Evolutionary conservation across 257 asterid species (phyloP).

Genomic region (Apocynum venetum): DNA sequence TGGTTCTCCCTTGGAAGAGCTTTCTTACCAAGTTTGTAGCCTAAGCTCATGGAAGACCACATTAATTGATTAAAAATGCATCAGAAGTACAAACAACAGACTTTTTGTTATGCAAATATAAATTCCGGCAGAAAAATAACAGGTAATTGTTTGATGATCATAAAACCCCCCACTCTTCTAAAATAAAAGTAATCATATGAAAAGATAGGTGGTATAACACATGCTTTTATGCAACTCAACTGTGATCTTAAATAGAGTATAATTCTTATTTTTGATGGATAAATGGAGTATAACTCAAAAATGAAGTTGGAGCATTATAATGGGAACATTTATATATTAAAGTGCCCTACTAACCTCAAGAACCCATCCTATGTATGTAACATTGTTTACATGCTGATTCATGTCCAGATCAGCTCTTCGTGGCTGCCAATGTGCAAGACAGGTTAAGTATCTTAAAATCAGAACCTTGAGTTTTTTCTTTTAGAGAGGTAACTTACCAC

Average conservation of each 20-base stretch:
- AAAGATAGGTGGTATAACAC: not conserved
- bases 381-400: constrained; percentile 94
- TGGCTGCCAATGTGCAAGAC: constrained; percentile 45
- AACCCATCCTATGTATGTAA: constrained; percentile 94
- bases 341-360: constrained; percentile 62
- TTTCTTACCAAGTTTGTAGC: too few relatives aligned
- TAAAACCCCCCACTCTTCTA: not conserved
- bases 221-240: not conserved
- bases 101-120: not conserved
- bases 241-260: not conserved
- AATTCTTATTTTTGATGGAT: too few relatives aligned
- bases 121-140: not conserved
- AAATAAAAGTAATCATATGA: not conserved
- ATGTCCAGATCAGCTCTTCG: constrained; percentile 92
- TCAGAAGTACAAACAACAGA: constrained; percentile 3
- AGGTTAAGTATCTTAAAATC: not conserved
- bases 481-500: constrained; percentile 47
- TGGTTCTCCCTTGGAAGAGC: too few relatives aligned
- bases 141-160: not conserved
- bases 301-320: constrained; percentile 1
- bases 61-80: not conserved
- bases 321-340: not conserved
- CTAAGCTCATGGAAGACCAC: not conserved
- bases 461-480: not conserved
- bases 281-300: not conserved